A percentile compares a stretch with the other conserved stretches of the same genome.
Conservation (phyloP, 2,329 filamentous ascomycete species). For the Venturia effusa region DNA sequence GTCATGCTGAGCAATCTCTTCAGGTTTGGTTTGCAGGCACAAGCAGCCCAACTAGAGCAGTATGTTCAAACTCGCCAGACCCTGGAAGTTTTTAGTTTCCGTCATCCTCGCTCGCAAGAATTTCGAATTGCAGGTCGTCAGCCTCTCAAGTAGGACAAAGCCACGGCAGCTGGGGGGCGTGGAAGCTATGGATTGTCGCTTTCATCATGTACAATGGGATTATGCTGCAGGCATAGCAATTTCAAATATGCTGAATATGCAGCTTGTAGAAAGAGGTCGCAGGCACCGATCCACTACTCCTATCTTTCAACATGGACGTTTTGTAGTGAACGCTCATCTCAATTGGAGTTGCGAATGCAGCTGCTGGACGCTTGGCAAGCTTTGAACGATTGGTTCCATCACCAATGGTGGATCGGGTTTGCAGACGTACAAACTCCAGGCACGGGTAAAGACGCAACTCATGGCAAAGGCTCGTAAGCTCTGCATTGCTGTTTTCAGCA, state of each 20-base stretch:
- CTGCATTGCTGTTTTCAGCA: neutral
- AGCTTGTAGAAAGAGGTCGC: too few relatives aligned
- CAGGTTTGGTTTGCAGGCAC: neutral
- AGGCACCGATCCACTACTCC: too few relatives aligned
- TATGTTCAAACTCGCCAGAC: neutral
- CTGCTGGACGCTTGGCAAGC: too few relatives aligned
- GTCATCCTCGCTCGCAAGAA: neutral
- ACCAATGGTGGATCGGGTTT: neutral
- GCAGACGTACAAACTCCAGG: neutral
- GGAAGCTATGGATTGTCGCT: neutral
- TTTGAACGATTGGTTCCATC: neutral
- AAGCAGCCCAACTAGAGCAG: neutral
- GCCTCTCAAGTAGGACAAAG: neutral
- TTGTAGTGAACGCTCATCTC: too few relatives aligned
- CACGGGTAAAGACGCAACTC: neutral
- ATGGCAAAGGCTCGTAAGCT: neutral
- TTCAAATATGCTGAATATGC: too few relatives aligned
- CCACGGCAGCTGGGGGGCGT: neutral
- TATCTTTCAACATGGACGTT: too few relatives aligned
- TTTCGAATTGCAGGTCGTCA: neutral
- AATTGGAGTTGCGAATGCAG: too few relatives aligned
- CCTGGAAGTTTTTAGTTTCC: neutral
- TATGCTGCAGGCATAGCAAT: too few relatives aligned
- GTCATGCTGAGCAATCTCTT: too few relatives aligned
- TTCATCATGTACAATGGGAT: too few relatives aligned